Evolutionary conservation across 2,329 filamentous ascomycete genomes (phyloP), one percentile per base, ranked within the genome.

Genomic region (Cladosporium sp.): DNA sequence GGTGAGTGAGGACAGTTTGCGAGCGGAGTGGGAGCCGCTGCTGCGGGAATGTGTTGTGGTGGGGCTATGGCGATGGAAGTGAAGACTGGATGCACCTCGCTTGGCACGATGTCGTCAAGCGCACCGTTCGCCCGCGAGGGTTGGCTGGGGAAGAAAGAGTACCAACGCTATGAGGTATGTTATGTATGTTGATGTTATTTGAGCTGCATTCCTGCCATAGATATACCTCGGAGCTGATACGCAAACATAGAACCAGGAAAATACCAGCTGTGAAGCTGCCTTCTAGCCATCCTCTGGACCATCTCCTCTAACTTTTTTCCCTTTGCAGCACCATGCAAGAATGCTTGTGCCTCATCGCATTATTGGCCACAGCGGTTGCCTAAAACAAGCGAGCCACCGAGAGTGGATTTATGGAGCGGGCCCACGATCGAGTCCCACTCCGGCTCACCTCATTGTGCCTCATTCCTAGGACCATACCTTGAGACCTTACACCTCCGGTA

Each of bases 351-450:
- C 9, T 9, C 4, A 27, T 27, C 22, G 22, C 4, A 27, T n/a
- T n/a, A n/a, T 27, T 48, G 37, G 45, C 22, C 36, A 32, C 24
- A 41, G 19, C 45, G 41, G n/a, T 37, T 48, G 45, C 45, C 45
- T 17, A 22, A 41, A 41, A 36, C 4, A 40, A 27, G 45, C 38
- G 24, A 20, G n/a, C n/a, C n/a, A n/a, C n/a, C n/a, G n/a, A n/a
- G n/a, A n/a, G n/a, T n/a, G n/a, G n/a, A n/a, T n/a, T n/a, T n/a
- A n/a, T n/a, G n/a, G 17, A 36, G 45, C 40, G 45, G 43, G 32
- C 37, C 42, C 30, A 18, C 18, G 20, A 38, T 37, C 32, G 19
- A 13, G 18, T 20, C 12, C 32, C 30, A 27, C 43, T n/a, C 20
- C 7, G 24, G 32, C 20, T 7, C 12, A 37, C 32, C 20, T n/a